A percentile compares a stretch with the other conserved stretches of the same genome.
Conservation (phyloP, 1,284 basidiomycete genomes). For the Ganoderma sinense region DNA sequence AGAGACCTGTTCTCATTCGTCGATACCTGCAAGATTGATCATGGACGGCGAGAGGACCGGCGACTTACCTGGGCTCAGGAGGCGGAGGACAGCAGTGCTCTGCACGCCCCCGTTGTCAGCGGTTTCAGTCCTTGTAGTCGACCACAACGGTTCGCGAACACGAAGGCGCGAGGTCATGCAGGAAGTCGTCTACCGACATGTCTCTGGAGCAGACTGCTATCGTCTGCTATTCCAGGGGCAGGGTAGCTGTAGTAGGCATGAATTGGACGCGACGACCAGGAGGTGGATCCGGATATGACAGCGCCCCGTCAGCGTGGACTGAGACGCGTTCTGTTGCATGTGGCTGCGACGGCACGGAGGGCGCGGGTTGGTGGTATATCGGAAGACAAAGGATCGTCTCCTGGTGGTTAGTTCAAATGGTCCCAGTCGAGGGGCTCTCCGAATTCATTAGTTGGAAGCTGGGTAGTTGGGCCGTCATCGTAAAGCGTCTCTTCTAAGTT, state of each 20-base stretch:
- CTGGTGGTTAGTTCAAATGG: slow-evolving; percentile 19
- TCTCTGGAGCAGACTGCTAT: slow-evolving; percentile 28
- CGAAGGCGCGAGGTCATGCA: slow-evolving; percentile 61
- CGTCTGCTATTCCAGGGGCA: slow-evolving; percentile 20
- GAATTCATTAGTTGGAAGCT: slow-evolving; percentile 43
- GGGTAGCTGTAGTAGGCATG: slow-evolving; percentile 33
- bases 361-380: slow-evolving; percentile 26
- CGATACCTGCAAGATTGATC: no score
- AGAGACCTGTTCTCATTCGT: slow-evolving; percentile 34
- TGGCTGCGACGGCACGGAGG: slow-evolving; percentile 5
- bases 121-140: slow-evolving; percentile 74
- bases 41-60: no score
- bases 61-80: slow-evolving; percentile 26
- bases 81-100: slow-evolving; percentile 51
- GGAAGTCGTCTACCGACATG: slow-evolving; percentile 42
- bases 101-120: slow-evolving; percentile 61
- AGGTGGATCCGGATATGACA: slow-evolving; percentile 22
- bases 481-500: no score
- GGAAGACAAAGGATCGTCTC: slow-evolving; percentile 37
- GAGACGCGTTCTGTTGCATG: slow-evolving; percentile 24
- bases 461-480: slow-evolving; percentile 15
- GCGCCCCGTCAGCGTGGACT: slow-evolving; percentile 23
- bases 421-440: slow-evolving; percentile 44
- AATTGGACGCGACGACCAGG: slow-evolving; percentile 31
- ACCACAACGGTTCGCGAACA: slow-evolving; percentile 76